Evolutionary conservation across 2,329 filamentous ascomycete genomes (phyloP).

Genomic region (Apiospora marii): DNA sequence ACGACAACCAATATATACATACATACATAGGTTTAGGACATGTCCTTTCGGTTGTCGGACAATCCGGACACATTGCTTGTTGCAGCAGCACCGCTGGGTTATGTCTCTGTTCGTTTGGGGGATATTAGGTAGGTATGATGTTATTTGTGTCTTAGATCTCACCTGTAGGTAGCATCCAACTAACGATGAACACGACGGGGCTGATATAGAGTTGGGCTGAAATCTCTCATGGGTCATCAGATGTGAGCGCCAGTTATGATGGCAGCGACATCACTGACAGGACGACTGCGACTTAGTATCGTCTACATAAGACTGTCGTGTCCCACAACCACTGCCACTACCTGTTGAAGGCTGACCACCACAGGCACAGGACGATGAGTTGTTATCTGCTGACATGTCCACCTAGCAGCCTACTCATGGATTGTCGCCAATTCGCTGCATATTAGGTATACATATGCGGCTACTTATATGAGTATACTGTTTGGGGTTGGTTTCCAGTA

Average conservation of each 20-base stretch:
- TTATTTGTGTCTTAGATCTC: neutral
- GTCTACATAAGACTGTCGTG: neutral
- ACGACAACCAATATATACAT: neutral
- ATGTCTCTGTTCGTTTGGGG: neutral
- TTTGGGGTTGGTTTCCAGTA: no score
- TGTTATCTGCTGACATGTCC: neutral
- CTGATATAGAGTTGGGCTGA: constrained; percentile 4
- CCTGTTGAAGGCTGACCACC: neutral
- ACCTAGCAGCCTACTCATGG: no score
- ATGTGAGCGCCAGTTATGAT: neutral
- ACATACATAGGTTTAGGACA: neutral
- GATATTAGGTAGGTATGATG: neutral
- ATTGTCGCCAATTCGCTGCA: no score
- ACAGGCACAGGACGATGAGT: neutral
- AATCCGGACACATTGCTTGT: neutral
- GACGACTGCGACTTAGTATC: neutral
- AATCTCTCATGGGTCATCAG: neutral
- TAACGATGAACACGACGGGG: neutral
- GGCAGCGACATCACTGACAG: neutral
- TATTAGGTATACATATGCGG: no score
- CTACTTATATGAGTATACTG: no score
- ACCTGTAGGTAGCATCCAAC: neutral
- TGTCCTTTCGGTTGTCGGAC: neutral
- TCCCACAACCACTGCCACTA: neutral
- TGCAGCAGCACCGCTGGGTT: neutral